These are phyloP conservation scores for Tricholoma bakamatsutake DNA, from an alignment of 768 basidiomycete species.

Conservation along the genomic window DNA sequence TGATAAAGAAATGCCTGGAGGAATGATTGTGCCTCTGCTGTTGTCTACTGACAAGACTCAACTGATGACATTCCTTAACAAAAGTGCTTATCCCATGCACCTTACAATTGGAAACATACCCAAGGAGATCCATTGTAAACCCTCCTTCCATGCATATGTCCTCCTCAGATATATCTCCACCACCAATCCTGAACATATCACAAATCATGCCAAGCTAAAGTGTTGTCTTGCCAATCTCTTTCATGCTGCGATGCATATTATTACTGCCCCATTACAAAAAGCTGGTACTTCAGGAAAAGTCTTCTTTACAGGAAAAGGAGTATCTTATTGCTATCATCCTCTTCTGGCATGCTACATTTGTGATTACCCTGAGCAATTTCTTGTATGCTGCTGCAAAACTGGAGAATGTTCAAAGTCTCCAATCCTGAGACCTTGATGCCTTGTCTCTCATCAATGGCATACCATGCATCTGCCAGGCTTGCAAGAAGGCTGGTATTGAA, in stretches of 20 bases:
- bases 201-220: too few species aligned
- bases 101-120: constrained; percentile 42
- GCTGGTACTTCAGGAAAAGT: constrained; percentile 8
- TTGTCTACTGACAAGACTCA: too few species aligned
- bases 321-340: constrained; percentile 23
- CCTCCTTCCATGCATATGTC: constrained; percentile 27
- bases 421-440: constrained; percentile 8
- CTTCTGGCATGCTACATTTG: constrained; percentile 34
- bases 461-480: constrained; percentile 8
- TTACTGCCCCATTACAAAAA: too few species aligned
- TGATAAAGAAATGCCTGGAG: constrained; percentile 19
- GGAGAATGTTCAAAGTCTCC: constrained; percentile 22
- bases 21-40: too few species aligned
- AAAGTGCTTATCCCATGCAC: constrained; percentile 41
- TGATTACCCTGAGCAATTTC: constrained; percentile 40
- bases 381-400: constrained; percentile 15
- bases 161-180: constrained; percentile 9
- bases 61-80: constrained; percentile 25
- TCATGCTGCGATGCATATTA: too few species aligned
- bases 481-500: constrained; percentile 16
- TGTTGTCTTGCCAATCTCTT: too few species aligned
- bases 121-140: constrained; percentile 32
- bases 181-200: too few species aligned
- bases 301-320: constrained; percentile 28
- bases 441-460: constrained; percentile 13